A percentile compares a stretch with the other conserved stretches of the same genome.
phyloP scores from a whole-genome alignment of 2,329 filamentous ascomycete species.

The Paraphaeosphaeria sporulosa region DNA sequence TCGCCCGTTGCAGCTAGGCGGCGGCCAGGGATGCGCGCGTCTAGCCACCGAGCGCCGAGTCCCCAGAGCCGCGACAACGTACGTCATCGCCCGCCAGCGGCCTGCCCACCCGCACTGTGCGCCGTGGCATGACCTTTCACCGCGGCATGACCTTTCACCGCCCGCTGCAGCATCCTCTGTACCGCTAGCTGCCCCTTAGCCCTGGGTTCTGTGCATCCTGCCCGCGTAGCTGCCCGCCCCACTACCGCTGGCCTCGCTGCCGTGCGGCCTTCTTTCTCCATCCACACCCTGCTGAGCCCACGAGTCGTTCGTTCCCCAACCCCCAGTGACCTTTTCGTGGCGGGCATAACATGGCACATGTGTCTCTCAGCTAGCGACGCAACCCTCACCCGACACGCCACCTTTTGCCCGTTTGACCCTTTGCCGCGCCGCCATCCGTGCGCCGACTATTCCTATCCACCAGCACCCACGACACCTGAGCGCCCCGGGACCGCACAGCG shows the following conservation, averaged over 20 bases:
- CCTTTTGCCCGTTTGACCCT: neutral
- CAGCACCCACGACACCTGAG: neutral
- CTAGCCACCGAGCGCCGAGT: neutral
- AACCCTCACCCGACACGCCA: neutral
- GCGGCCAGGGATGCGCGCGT: neutral
- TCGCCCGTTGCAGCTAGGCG: constrained; percentile 5
- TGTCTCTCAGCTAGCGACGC: neutral
- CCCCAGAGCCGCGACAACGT: constrained; percentile 10
- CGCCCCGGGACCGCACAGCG: constrained; percentile 5
- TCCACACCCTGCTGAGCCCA: neutral
- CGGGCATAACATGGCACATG: constrained; percentile 1
- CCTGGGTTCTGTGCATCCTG: neutral
- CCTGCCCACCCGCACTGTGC: neutral
- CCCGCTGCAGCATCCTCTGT: neutral
- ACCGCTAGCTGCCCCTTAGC: neutral
- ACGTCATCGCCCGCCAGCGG: constrained; percentile 14
- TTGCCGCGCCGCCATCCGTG: constrained; percentile 2
- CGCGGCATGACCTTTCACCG: constrained; percentile 11
- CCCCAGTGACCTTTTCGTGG: neutral
- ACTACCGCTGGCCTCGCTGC: constrained; percentile 6
- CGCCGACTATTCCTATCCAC: constrained; percentile 3
- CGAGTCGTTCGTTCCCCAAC: neutral
- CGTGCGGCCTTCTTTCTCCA: neutral
- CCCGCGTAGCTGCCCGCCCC: neutral
- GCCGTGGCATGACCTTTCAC: too few species aligned